A percentile compares a stretch with the other conserved stretches of the same genome.
phyloP scores from a whole-genome alignment of 2,329 filamentous ascomycete species.

The Iodosphaeria phyllophila region DNA sequence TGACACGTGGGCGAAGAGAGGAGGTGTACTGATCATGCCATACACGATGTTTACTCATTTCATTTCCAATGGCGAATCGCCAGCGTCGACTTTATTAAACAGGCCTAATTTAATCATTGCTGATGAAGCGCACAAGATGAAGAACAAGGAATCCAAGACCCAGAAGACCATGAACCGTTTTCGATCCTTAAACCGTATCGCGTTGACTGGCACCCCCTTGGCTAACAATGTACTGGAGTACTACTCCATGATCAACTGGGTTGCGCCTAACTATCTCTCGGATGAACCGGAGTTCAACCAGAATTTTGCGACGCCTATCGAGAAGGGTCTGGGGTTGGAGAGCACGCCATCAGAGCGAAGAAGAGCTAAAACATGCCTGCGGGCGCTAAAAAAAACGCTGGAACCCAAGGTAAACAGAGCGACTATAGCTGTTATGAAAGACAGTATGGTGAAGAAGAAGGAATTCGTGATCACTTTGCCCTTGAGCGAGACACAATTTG shows the following conservation, averaged over 20 bases:
- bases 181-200: slow-evolving; percentile 52
- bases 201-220: slow-evolving; percentile 71
- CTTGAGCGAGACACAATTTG: slow-evolving; percentile 44
- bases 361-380: slow-evolving; percentile 44
- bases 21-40: slow-evolving; percentile 61
- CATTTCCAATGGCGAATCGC: slow-evolving; percentile 9
- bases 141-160: slow-evolving; percentile 39
- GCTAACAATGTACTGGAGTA: slow-evolving; percentile 75
- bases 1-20: slow-evolving; percentile 37
- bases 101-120: slow-evolving; percentile 57
- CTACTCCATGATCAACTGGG: slow-evolving; percentile 75
- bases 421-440: slow-evolving; percentile 44
- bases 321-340: slow-evolving; percentile 48
- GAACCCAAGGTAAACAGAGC: slow-evolving; percentile 62
- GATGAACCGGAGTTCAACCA: slow-evolving; percentile 44
- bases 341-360: slow-evolving; percentile 37
- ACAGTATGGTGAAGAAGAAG: slow-evolving; percentile 52
- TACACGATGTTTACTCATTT: slow-evolving; percentile 46
- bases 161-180: slow-evolving; percentile 38
- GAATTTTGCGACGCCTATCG: slow-evolving; percentile 57
- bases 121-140: slow-evolving; percentile 71
- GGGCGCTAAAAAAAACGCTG: slow-evolving; percentile 52
- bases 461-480: slow-evolving; percentile 69
- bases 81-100: slow-evolving; percentile 31
- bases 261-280: slow-evolving; percentile 63